Evolutionary conservation across 1,284 basidiomycete species (phyloP), one percentile per base, ranked within the genome.

Genomic region (Apiotrichum akiyoshidainum): DNA sequence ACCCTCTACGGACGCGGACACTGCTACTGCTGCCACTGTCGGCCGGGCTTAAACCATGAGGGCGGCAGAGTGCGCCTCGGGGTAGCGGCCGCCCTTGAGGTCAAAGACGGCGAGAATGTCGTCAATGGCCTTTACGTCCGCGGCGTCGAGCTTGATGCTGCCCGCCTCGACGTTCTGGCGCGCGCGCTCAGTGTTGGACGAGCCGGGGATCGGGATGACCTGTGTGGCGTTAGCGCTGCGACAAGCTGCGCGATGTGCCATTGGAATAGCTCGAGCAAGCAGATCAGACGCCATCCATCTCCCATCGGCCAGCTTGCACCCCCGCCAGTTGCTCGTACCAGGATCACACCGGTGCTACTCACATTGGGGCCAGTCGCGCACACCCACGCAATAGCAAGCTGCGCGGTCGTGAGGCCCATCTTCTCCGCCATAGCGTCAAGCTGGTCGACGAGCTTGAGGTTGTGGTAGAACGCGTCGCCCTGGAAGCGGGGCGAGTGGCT

Each of bases 351-450:
- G 26, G 26, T 4, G 7, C 33, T 34, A 73, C 72, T 71, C 59
- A 75, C 74, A 52, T 82, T 81, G 21, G 73, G 70, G 17, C 80
- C 82, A 47, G 81, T 78, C 2, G 78, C 70, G 31, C 77, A 69
- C 11, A 87, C 79, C 85, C 85, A 88, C 0, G 86, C 85, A 40
- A 88, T 78, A 40, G 81, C 79, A 14, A 88, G 76, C 70, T 87
- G 86, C 0, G 83, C 81, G 0, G 83, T 73, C 0, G 83, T 83
- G 33, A 84, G 69, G 0, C 78, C 79, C 71, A 83, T 84, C 69
- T 78, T 79, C 47, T 73, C 68, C 0, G 84, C 84, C 39, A 86
- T 74, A 14, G 64, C 71, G 39, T 79, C 76, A 34, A 80, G 61
- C 35, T 68, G 69, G 17, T 84, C 79, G 3, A 85, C 84, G 17